phyloP scores from a whole-genome alignment of 768 basidiomycete species.

The Boletus sp. region DNA sequence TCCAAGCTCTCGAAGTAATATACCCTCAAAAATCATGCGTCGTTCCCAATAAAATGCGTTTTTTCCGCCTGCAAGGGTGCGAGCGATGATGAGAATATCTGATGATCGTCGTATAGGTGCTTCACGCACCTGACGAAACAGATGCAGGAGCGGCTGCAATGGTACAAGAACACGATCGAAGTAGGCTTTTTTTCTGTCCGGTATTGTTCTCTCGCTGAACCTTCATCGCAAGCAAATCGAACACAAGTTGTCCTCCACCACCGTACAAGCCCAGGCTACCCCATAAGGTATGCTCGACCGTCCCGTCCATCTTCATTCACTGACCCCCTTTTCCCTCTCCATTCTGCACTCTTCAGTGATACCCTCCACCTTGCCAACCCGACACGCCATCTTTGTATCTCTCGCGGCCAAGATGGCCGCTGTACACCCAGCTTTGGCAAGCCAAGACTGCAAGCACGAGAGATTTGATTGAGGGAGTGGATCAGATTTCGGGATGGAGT shows the following conservation, averaged over 20 bases:
- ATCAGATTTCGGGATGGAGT: conserved; percentile 45
- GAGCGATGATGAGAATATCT: neutral
- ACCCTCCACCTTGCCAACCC: conserved; percentile 72
- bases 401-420: conserved; percentile 74
- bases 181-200: conserved; percentile 35
- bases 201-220: neutral
- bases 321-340: neutral
- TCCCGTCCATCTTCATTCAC: neutral
- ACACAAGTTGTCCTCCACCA: conserved; percentile 69
- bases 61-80: neutral
- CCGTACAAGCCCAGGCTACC: conserved; percentile 60
- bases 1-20: too few relatives aligned
- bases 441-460: conserved; percentile 77
- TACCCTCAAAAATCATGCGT: conserved; percentile 74
- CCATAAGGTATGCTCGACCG: conserved; percentile 59
- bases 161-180: conserved; percentile 83
- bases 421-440: conserved; percentile 79
- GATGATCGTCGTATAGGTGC: conserved; percentile 43
- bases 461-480: conserved; percentile 46
- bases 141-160: conserved; percentile 67
- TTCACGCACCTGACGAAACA: conserved; percentile 70
- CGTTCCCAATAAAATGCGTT: conserved; percentile 78
- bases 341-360: conserved; percentile 49
- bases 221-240: conserved; percentile 53
- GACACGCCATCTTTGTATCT: conserved; percentile 73